These are phyloP conservation scores for Prunella vulgaris DNA, from an alignment of 257 asterid species.

Conservation along the genomic window DNA sequence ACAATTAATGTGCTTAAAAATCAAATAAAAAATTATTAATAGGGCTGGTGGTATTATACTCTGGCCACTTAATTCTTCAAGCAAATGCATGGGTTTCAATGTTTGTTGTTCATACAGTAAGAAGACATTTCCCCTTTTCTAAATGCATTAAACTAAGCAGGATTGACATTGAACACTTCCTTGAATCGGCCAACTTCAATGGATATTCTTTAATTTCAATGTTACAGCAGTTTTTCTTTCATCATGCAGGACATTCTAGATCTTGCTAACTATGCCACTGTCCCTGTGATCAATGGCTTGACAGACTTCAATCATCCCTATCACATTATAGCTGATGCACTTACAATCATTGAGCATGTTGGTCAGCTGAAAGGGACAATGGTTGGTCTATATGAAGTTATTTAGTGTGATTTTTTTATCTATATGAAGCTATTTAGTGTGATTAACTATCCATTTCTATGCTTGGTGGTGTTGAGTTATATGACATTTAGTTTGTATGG, in stretches of 20 bases:
- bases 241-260: conserved; percentile 77
- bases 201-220: neutral
- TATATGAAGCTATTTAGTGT: too few species aligned
- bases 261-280: conserved; percentile 78
- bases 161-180: neutral
- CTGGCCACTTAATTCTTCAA: neutral
- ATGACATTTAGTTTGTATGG: too few species aligned
- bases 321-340: conserved; percentile 99
- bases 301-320: conserved; percentile 94
- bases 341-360: conserved; percentile 81
- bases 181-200: neutral
- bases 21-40: neutral
- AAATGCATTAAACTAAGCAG: neutral
- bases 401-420: too few species aligned
- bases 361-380: conserved; percentile 89
- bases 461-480: too few species aligned
- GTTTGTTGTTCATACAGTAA: neutral
- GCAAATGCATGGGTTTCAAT: neutral
- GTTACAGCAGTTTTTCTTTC: conserved; percentile 9
- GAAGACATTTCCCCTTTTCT: neutral
- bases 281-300: conserved; percentile 90
- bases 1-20: neutral
- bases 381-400: conserved; percentile 36
- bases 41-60: neutral
- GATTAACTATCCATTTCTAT: too few species aligned